Conservation (phyloP, 108 stramenopile species). For the Nitzschia putrida region DNA sequence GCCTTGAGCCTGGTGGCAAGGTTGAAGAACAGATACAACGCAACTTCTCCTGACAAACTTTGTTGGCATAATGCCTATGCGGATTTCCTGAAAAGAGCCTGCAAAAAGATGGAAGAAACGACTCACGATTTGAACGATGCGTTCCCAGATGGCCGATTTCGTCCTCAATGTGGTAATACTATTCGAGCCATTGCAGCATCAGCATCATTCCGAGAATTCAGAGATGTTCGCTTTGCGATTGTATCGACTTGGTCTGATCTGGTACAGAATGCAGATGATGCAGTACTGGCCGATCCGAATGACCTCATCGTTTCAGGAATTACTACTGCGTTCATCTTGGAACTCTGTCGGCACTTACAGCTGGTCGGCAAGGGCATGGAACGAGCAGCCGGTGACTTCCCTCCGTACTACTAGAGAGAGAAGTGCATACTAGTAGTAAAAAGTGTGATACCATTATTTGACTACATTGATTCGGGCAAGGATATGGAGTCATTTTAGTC, state of each 20-base stretch:
- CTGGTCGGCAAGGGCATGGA: slow-evolving; percentile 23
- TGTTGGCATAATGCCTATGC: neutral
- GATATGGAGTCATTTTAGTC: too few relatives aligned
- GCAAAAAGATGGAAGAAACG: slow-evolving; percentile 5
- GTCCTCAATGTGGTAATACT: slow-evolving; percentile 13
- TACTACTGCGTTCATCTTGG: slow-evolving; percentile 25
- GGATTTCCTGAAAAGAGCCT: slow-evolving; percentile 6
- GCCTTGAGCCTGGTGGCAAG: slow-evolving; percentile 2
- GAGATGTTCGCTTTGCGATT: slow-evolving; percentile 21
- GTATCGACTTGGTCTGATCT: slow-evolving; percentile 21
- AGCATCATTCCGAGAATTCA: slow-evolving; percentile 32
- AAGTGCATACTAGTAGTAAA: neutral
- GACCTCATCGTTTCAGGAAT: slow-evolving; percentile 19
- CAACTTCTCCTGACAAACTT: too few relatives aligned
- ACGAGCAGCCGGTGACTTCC: slow-evolving; percentile 11
- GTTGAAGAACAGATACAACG: too few relatives aligned
- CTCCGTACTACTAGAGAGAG: neutral
- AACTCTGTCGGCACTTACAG: slow-evolving; percentile 36
- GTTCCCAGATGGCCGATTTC: slow-evolving; percentile 20
- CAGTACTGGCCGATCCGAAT: neutral
- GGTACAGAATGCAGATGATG: neutral
- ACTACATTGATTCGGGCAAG: too few relatives aligned
- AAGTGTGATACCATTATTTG: too few relatives aligned
- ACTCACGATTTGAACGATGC: slow-evolving; percentile 6
- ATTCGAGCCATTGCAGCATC: slow-evolving; percentile 18